Evolutionary conservation across 345 rosid species (phyloP).

Genomic region (Euphorbia peplus): DNA sequence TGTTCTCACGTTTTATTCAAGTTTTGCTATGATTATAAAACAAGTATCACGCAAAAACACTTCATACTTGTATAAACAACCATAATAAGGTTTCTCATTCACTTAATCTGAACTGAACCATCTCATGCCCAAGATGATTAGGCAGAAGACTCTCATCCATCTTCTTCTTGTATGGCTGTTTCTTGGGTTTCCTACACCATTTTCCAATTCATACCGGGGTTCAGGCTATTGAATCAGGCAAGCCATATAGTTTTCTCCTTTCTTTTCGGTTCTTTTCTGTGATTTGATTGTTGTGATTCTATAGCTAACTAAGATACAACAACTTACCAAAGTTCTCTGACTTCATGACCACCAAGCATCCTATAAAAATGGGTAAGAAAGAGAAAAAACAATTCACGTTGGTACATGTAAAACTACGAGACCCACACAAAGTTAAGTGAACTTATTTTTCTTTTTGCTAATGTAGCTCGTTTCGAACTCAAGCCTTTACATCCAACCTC

Average conservation of each 20-base stretch:
- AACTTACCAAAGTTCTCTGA: not conserved
- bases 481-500: constrained; percentile 25
- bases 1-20: constrained; percentile 32
- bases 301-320: not conserved
- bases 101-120: constrained; percentile 15
- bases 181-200: constrained; percentile 26
- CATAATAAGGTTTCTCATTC: constrained; percentile 11
- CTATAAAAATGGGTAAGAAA: not conserved
- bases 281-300: not conserved
- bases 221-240: constrained; percentile 49
- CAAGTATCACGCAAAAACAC: constrained; percentile 23
- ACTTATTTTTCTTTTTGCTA: not conserved
- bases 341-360: not conserved
- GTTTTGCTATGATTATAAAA: constrained; percentile 37
- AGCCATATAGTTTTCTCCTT: constrained; percentile 11
- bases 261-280: not conserved
- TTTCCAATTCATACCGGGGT: constrained; percentile 22
- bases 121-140: constrained; percentile 35
- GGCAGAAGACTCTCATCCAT: constrained; percentile 15
- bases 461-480: constrained; percentile 33
- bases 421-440: not conserved
- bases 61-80: constrained; percentile 23
- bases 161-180: constrained; percentile 41
- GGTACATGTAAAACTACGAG: no score
- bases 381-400: not conserved